These are phyloP conservation scores for Hamamelis virginiana DNA, from an alignment of 164 flowering plant genomes.

Conservation along the genomic window DNA sequence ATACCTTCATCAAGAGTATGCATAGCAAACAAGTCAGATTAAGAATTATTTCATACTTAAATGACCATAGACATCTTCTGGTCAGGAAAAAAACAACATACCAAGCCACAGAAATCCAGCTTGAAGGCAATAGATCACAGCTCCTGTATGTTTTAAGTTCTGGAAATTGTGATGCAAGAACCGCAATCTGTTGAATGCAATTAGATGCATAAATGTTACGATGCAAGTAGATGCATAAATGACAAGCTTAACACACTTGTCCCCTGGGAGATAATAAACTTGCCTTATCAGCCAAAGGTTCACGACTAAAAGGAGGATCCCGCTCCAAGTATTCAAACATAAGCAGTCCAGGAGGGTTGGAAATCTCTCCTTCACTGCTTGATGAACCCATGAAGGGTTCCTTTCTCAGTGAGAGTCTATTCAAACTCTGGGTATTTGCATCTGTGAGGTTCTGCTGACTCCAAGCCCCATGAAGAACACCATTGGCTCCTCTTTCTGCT, in stretches of 20 bases:
- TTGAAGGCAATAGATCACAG: slow-evolving; percentile 55
- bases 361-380: slow-evolving; percentile 35
- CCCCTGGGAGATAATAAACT: slow-evolving; percentile 7
- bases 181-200: slow-evolving; percentile 40
- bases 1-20: slow-evolving; percentile 39
- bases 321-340: slow-evolving; percentile 54
- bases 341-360: slow-evolving; percentile 41
- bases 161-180: slow-evolving; percentile 50
- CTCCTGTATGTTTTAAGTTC: slow-evolving; percentile 51
- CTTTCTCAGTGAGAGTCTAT: slow-evolving; percentile 21
- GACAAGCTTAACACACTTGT: background rate
- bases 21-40: background rate
- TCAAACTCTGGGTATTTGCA: slow-evolving; percentile 20
- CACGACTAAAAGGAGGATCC: slow-evolving; percentile 53
- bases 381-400: slow-evolving; percentile 30
- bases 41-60: background rate
- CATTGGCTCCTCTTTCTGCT: slow-evolving; percentile 24
- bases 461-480: slow-evolving; percentile 20
- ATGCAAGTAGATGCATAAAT: background rate
- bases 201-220: background rate
- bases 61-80: background rate
- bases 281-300: slow-evolving; percentile 67
- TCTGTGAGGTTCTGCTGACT: slow-evolving; percentile 23
- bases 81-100: slow-evolving; percentile 15
- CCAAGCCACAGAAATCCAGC: slow-evolving; percentile 81